A percentile compares a stretch with the other conserved stretches of the same genome.
Evolutionary conservation across 108 stramenopile species (phyloP).

Genomic region (Thalassiosira profunda): DNA sequence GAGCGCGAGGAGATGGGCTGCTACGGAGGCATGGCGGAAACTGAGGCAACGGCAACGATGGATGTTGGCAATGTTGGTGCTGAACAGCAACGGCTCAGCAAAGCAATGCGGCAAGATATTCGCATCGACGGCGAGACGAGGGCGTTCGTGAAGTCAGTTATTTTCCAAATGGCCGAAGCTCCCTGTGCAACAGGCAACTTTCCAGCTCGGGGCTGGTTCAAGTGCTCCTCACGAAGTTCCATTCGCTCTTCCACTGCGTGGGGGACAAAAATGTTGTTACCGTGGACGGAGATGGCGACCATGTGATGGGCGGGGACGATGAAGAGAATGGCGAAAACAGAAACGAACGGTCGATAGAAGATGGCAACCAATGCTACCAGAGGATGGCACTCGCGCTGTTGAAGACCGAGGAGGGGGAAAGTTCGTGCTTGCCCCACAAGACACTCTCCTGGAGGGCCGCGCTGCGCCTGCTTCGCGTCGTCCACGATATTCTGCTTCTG

Average conservation of each 20-base stretch:
- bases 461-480: conserved; percentile 23
- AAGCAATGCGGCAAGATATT: conserved; percentile 6
- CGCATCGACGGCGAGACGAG: conserved; percentile 15
- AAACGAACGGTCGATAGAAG: neutral
- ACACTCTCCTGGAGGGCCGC: conserved; percentile 22
- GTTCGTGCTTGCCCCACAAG: neutral
- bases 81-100: neutral
- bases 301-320: neutral
- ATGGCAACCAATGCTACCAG: neutral
- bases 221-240: conserved; percentile 10
- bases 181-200: neutral
- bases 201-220: neutral
- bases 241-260: conserved; percentile 13
- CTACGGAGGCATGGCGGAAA: conserved; percentile 1
- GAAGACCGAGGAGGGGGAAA: neutral
- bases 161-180: conserved; percentile 24
- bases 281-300: neutral
- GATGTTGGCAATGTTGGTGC: neutral
- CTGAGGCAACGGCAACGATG: neutral
- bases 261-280: neutral
- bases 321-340: neutral
- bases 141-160: conserved; percentile 29
- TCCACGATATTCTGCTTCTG: conserved; percentile 25
- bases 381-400: neutral
- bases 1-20: conserved; percentile 37